These are phyloP conservation scores for Dissophora globulifera DNA, from an alignment of 192 early-diverging fungal genomes.

Conservation along the genomic window DNA sequence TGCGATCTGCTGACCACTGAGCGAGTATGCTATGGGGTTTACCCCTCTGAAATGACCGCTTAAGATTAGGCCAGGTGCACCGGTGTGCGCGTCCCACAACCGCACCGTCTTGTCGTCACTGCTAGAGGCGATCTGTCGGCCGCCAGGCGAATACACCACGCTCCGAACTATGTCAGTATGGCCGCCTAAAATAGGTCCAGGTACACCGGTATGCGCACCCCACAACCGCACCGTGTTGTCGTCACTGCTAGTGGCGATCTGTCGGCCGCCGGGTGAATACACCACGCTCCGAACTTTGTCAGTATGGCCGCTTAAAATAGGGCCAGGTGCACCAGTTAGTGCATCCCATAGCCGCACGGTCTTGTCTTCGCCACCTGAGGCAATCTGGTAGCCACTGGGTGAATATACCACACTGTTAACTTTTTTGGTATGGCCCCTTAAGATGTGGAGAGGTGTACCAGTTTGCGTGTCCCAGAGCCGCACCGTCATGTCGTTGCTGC, in stretches of 20 bases:
- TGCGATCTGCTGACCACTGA: background rate
- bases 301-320: background rate
- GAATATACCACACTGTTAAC: constrained; percentile 74
- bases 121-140: background rate
- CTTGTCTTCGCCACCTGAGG: constrained; percentile 72
- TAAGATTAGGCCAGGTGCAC: background rate
- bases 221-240: background rate
- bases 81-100: background rate
- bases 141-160: background rate
- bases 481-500: background rate
- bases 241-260: background rate
- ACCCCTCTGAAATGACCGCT: background rate
- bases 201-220: background rate
- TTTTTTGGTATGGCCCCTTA: constrained; percentile 21
- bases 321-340: background rate
- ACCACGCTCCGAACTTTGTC: background rate
- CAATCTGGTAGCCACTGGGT: constrained; percentile 65
- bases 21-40: background rate
- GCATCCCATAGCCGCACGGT: constrained; percentile 69
- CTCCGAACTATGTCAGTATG: background rate
- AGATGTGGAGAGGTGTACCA: background rate
- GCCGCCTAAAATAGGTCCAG: background rate
- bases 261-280: background rate
- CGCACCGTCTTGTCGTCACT: constrained; percentile 1
- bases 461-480: background rate